phyloP scores from a whole-genome alignment of 2,329 filamentous ascomycete species.

The Mariannaea sp. region DNA sequence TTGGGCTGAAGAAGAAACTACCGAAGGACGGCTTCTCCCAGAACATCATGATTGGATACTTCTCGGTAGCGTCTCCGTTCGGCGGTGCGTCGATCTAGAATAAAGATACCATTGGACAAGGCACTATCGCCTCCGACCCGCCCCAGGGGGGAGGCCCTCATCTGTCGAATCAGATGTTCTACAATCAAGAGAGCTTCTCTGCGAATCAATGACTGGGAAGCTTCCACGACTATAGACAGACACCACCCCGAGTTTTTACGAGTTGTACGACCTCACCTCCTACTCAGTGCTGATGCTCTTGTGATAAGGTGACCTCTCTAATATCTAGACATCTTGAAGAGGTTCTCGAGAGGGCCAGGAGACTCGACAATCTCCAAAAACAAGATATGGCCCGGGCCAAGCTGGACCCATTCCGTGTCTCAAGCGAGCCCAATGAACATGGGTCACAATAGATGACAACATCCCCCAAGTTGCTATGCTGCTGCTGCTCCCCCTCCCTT shows the following conservation, averaged over 20 bases:
- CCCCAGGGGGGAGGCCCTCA: not conserved
- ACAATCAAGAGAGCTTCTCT: not conserved
- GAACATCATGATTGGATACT: slow-evolving; percentile 6
- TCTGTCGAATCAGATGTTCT: slow-evolving; percentile 18
- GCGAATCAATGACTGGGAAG: slow-evolving; percentile 9
- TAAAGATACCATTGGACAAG: slow-evolving; percentile 12
- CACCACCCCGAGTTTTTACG: not conserved
- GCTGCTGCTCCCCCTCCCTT: not conserved
- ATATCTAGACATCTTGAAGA: too few relatives aligned
- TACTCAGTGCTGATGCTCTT: not conserved
- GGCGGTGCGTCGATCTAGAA: slow-evolving; percentile 14
- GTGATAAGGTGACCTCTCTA: not conserved
- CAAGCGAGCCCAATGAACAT: too few relatives aligned
- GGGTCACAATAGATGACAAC: too few relatives aligned
- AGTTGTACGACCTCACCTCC: slow-evolving; percentile 3
- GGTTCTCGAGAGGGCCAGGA: not conserved
- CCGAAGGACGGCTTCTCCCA: slow-evolving; percentile 14
- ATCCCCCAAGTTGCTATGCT: too few relatives aligned
- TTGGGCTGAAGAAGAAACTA: slow-evolving; percentile 20
- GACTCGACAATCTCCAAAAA: not conserved
- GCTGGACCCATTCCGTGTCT: too few relatives aligned
- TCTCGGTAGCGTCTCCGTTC: slow-evolving; percentile 9
- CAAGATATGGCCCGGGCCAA: not conserved
- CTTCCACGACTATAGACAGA: too few relatives aligned
- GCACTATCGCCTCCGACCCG: slow-evolving; percentile 15